Evolutionary conservation across 768 basidiomycete genomes (phyloP), one percentile per base, ranked within the genome.

Genomic region (Russula sp.): DNA sequence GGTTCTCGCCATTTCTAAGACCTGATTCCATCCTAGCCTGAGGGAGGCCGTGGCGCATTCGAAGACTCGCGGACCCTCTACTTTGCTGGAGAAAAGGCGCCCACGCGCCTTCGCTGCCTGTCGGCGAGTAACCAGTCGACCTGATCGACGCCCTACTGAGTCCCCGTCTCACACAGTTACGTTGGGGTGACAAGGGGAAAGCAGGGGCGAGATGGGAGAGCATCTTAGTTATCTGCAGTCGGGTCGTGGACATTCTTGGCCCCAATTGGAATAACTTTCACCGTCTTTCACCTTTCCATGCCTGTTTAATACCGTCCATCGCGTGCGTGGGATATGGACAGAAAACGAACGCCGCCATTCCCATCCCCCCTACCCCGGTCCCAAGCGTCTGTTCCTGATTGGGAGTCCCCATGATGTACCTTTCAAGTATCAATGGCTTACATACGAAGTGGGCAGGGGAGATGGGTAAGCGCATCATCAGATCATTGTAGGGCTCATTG

Each of bases 371-470:
- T 27, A 27, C 27, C 27, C 67, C 4, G 70, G 70, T 11, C 70
- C 70, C n/a, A 60, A 62, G 37, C 57, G 47, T 20, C 57, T 68
- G 10, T 69, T 67, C 6, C n/a, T 70, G 10, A 57, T 71, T 18
- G 69, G 68, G 39, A 71, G 66, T 60, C 60, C 65, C 18, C 58
- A 58, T 32, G 61, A 71, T 40, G 27, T 71, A 14, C 69, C 70
- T 6, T 39, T 39, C n/a, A n/a, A 50, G 22, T 65, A 62, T n/a
- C 45, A 56, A 13, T 71, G 66, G 60, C 35, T 68, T 3, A 32
- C 55, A 14, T 71, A 63, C 59, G 48, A 57, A 27, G 22, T 68
- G 62, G 70, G 64, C 61, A 16, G 59, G 64, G 42, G 42, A 66
- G 18, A 68, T 67, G 32, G 70, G 70, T 70, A 37, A 64, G 50